Base-by-base conservation (phyloP, 225 moss, liverwort and hornwort species). In the Thuidium tamariscinum region DNA sequence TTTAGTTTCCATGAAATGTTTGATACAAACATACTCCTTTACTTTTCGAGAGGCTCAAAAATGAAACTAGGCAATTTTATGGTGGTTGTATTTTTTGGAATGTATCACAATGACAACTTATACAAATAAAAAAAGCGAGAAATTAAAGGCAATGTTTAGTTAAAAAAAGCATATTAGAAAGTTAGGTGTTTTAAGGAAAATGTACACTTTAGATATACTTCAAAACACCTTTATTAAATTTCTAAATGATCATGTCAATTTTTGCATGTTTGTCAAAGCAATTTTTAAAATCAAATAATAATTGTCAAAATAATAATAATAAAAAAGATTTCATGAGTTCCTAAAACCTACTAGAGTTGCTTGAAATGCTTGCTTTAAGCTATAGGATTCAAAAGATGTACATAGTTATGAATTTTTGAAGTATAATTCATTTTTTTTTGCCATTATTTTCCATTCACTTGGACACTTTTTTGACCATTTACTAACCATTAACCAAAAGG, bases 81-180 rank as follows among this genome's bases (percentile, higher is more conserved):
- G 2, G 14, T 0, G 0, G 2, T 41, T 0, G 0, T 41, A 0
- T 0, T 7, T 69, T 14, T 14, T 25, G 2, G 2, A 69, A 12
- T 69, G 23, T 25, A 4, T 41, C 15, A 2, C 41, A 41, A 14
- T 41, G 8, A 41, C 4, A 41, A 41, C 5, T 39, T 39, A 68
- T 0, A 39, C 21, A 23, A 23, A 7, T 39, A 23, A 0, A 23
- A 0, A 13, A 68, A 37, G 39, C 12, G 3, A 37, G 2, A 37
- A 37, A 13, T 22, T 10, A 65, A 65, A n/a, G 34, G 64, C 19
- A 64, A 17, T 9, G 10, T 65, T n/a, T 0, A 5, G 3, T n/a
- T 7, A n/a, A 65, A n/a, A 65, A n/a, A 1, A 10, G 2, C 5
- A n/a, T 20, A 65, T 20, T n/a, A n/a, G 16, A n/a, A 65, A 30